Base-by-base conservation (phyloP, 495 filamentous ascomycete species). In the Eremomyces bilateralis region DNA sequence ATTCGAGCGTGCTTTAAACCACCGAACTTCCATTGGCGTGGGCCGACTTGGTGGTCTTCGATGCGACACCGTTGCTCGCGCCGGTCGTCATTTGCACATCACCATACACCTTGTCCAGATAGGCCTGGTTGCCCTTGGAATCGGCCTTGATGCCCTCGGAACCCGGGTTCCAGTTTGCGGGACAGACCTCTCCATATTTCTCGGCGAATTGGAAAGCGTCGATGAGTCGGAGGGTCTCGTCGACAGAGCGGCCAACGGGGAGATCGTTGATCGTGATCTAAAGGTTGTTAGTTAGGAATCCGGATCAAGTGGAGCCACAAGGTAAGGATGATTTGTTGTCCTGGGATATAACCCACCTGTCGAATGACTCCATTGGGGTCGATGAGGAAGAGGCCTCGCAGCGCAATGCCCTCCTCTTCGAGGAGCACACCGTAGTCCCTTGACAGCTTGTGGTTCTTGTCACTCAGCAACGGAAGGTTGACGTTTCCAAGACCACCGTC, bases 171-270 rank as follows among this genome's bases (percentile, higher is more conserved):
- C 65, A 69, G 52, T 66, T 65, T 30, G 63, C 62, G 16, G 63
- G 63, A 48, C 63, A 67, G 17, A 46, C 46, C 48, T 71, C 67
- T 35, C 66, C 66, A 36, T 62, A 64, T 51, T 71, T 60, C 37
- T 70, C 66, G 39, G 63, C 67, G 52, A 69, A 69, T 44, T 65
- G 58, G 53, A 71, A 67, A 12, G 66, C 66, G 43, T 71, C 58
- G 38, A 71, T 51, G 21, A 70, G 57, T 34, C 66, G 67, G 36
- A 67, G 56, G 12, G 61, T 59, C 47, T 71, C 66, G 44, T 70
- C 62, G 25, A 70, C 66, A 22, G 59, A 55, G 43, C 66, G 65
- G 31, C 65, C 65, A 36, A 70, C 67, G 24, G 64, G 62, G 5
- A 65, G 52, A 41, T 71, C 66, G 53, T 69, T 68, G 52, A 69